Conservation (phyloP, 2,329 filamentous ascomycete genomes). For the Thielaviopsis ethacetica region DNA sequence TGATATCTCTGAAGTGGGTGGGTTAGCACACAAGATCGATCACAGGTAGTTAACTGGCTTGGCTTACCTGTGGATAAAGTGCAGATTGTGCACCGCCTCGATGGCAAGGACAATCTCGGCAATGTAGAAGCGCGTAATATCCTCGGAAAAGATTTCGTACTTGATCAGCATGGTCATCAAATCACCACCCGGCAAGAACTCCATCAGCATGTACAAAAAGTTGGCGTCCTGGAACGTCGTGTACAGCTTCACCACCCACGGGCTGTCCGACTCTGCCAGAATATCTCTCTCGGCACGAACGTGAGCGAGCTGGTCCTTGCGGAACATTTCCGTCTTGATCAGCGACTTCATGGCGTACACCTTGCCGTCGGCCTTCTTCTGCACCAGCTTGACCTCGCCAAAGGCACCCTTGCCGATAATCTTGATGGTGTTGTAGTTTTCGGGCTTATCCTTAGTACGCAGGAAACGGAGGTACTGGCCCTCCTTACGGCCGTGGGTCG, state of each 20-base stretch:
- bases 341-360: slow-evolving; percentile 97
- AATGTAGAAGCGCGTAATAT: slow-evolving; percentile 98
- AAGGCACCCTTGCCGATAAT: slow-evolving; percentile 99
- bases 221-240: slow-evolving; percentile 95
- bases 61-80: slow-evolving; percentile 89
- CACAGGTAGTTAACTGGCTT: neutral
- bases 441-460: slow-evolving; percentile 78
- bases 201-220: slow-evolving; percentile 98
- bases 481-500: slow-evolving; percentile 72
- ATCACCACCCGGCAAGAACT: slow-evolving; percentile 94
- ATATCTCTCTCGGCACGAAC: slow-evolving; percentile 97
- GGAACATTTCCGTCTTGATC: slow-evolving; percentile 99
- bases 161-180: slow-evolving; percentile 99
- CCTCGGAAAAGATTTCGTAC: slow-evolving; percentile 98
- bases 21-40: neutral
- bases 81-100: slow-evolving; percentile 92
- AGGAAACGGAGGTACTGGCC: slow-evolving; percentile 88
- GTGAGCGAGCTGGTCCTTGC: slow-evolving; percentile 94
- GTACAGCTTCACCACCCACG: slow-evolving; percentile 96
- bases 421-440: slow-evolving; percentile 93
- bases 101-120: slow-evolving; percentile 97
- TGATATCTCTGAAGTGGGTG: slow-evolving; percentile 43
- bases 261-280: slow-evolving; percentile 94
- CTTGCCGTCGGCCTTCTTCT: slow-evolving; percentile 89
- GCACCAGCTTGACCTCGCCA: slow-evolving; percentile 92